These are phyloP conservation scores for Fraxinus pennsylvanica DNA, from an alignment of 257 asterid species.

Conservation along the genomic window DNA sequence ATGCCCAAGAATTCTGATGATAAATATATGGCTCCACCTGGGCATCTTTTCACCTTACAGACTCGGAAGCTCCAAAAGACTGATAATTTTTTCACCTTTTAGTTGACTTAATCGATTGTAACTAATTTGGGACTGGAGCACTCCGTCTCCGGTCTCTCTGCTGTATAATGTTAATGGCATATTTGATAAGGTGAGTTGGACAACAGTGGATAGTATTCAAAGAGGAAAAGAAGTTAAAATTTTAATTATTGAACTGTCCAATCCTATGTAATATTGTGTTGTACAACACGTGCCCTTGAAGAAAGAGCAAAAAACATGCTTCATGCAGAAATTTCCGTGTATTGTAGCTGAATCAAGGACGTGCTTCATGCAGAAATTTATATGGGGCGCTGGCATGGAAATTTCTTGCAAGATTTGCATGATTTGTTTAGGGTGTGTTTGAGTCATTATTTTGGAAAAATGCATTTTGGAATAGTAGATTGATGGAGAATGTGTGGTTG, in stretches of 20 bases:
- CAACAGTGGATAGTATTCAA: neutral
- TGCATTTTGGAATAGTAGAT: too few relatives aligned
- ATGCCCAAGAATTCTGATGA: constrained; percentile 42
- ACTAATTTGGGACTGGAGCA: neutral
- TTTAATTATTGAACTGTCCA: neutral
- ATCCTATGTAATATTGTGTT: neutral
- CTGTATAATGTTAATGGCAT: neutral
- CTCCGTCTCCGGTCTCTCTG: neutral
- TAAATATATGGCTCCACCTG: neutral
- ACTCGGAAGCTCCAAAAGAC: neutral
- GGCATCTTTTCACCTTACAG: neutral
- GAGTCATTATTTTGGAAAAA: too few relatives aligned
- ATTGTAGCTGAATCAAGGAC: neutral
- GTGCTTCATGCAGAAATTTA: constrained; percentile 15
- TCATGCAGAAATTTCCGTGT: neutral
- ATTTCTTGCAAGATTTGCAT: constrained; percentile 8
- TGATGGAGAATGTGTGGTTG: too few relatives aligned
- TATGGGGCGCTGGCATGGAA: neutral
- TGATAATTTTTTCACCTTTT: too few relatives aligned
- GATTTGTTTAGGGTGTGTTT: neutral
- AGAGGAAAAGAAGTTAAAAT: neutral
- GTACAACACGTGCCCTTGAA: neutral
- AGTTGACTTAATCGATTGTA: neutral
- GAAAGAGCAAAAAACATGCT: neutral
- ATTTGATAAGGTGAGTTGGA: neutral